A percentile compares a stretch with the other conserved stretches of the same genome.
phyloP scores from a whole-genome alignment of 495 filamentous ascomycete species.

The Schizothecium vesticola region DNA sequence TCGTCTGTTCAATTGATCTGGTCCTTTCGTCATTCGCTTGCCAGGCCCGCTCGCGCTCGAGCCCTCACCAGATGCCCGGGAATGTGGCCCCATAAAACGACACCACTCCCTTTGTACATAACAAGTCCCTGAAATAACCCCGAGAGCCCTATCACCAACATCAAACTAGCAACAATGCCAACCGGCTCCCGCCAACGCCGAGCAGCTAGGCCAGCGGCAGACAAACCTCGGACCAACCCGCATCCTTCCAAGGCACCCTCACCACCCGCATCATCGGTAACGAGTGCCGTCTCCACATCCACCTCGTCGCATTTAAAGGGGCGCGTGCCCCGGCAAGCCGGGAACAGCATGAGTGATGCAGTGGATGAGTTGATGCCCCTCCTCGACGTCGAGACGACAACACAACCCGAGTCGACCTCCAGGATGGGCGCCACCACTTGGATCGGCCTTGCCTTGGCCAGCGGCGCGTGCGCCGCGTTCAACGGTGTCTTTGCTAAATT shows the following conservation, averaged over 20 bases:
- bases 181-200: neutral
- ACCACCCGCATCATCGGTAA: neutral
- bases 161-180: neutral
- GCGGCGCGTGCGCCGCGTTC: constrained; percentile 83
- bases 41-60: too few relatives aligned
- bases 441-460: constrained; percentile 77
- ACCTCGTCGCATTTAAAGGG: constrained; percentile 8
- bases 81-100: neutral
- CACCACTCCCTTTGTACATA: neutral
- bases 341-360: neutral
- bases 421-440: constrained; percentile 32
- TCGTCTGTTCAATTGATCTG: neutral
- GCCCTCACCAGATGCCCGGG: neutral
- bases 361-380: constrained; percentile 21
- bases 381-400: constrained; percentile 3
- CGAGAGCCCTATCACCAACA: neutral
- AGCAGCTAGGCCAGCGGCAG: neutral
- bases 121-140: neutral
- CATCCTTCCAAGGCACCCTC: neutral
- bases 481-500: constrained; percentile 97
- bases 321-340: neutral
- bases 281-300: neutral
- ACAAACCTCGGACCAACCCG: neutral
- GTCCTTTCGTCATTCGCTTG: neutral
- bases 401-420: neutral